phyloP scores from a whole-genome alignment of 176 grass and related monocot species.

The Oryza punctata region DNA sequence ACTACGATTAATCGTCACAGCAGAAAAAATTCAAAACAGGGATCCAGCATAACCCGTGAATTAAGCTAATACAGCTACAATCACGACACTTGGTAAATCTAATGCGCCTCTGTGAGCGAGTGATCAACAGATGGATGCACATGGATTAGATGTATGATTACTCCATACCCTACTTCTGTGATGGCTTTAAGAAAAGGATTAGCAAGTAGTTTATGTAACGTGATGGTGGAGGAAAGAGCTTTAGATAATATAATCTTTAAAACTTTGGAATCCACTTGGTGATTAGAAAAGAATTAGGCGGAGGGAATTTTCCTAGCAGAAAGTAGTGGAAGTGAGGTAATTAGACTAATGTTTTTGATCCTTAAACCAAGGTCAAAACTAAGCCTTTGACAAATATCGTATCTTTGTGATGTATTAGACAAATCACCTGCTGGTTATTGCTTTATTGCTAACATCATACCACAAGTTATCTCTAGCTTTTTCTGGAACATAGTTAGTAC shows the following conservation, averaged over 20 bases:
- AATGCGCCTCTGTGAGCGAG: slow-evolving; percentile 43
- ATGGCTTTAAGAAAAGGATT: slow-evolving; percentile 63
- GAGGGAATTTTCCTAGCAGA: slow-evolving; percentile 32
- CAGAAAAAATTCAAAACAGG: slow-evolving; percentile 42
- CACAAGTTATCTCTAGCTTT: slow-evolving; percentile 60
- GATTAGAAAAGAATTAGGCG: slow-evolving; percentile 37
- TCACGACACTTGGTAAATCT: slow-evolving; percentile 57
- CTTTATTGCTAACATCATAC: slow-evolving; percentile 66
- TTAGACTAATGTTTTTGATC: slow-evolving; percentile 47
- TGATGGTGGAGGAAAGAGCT: slow-evolving; percentile 58
- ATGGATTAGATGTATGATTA: slow-evolving; percentile 60
- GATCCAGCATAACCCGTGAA: slow-evolving; percentile 49
- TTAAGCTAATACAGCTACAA: slow-evolving; percentile 48
- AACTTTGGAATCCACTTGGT: slow-evolving; percentile 63
- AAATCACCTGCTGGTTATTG: slow-evolving; percentile 59
- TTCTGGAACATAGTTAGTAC: slow-evolving; percentile 43
- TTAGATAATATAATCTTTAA: slow-evolving; percentile 63
- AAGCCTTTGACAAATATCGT: slow-evolving; percentile 54
- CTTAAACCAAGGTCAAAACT: slow-evolving; percentile 59
- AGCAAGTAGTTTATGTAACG: slow-evolving; percentile 59
- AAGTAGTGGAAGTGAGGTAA: slow-evolving; percentile 52
- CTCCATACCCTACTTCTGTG: slow-evolving; percentile 48
- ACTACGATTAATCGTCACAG: slow-evolving; percentile 30
- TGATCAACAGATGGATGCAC: slow-evolving; percentile 64
- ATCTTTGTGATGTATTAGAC: slow-evolving; percentile 51